These are phyloP conservation scores for Alternaria viburni DNA, from an alignment of 2,329 filamentous ascomycete genomes.

Conservation along the genomic window DNA sequence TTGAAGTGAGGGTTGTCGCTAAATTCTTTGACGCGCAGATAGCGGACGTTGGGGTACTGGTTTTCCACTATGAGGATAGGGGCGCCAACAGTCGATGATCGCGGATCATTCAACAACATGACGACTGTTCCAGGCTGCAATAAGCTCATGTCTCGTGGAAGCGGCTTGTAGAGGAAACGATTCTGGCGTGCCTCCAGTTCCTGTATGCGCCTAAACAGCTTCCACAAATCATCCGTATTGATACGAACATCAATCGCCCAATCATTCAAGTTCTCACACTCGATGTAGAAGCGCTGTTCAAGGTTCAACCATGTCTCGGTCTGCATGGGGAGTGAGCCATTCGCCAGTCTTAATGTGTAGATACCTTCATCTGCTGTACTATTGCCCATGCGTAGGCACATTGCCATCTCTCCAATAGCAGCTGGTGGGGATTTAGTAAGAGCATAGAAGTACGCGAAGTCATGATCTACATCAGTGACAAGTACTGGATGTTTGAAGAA, in stretches of 20 bases:
- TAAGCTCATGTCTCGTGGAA: constrained; percentile 12
- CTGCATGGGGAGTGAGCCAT: constrained; percentile 16
- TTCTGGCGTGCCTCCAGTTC: constrained; percentile 29
- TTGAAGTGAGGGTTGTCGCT: constrained; percentile 17
- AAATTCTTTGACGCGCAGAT: constrained; percentile 21
- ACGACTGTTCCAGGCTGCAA: constrained; percentile 18
- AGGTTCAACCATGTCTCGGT: constrained; percentile 23
- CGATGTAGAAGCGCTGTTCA: constrained; percentile 26
- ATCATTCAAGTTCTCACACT: constrained; percentile 10
- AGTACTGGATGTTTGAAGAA: constrained; percentile 30
- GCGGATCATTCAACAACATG: constrained; percentile 20
- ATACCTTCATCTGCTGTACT: constrained; percentile 4
- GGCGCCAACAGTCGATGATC: constrained; percentile 19
- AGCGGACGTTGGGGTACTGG: constrained; percentile 15
- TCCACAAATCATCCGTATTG: constrained; percentile 7
- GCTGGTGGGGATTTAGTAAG: constrained; percentile 18
- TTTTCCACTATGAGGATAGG: constrained; percentile 22
- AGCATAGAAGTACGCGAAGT: constrained; percentile 20
- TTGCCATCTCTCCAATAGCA: constrained; percentile 17
- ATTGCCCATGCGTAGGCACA: constrained; percentile 18
- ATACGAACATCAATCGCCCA: constrained; percentile 17
- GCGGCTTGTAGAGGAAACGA: constrained; percentile 29
- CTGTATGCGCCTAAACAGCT: constrained; percentile 14
- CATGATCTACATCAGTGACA: constrained; percentile 10
- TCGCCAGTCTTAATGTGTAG: constrained; percentile 12